A percentile compares a stretch with the other conserved stretches of the same genome.
Evolutionary conservation across 1,139 yeast genomes (phyloP).

Genomic region (Saccharomycopsis hybrid): DNA sequence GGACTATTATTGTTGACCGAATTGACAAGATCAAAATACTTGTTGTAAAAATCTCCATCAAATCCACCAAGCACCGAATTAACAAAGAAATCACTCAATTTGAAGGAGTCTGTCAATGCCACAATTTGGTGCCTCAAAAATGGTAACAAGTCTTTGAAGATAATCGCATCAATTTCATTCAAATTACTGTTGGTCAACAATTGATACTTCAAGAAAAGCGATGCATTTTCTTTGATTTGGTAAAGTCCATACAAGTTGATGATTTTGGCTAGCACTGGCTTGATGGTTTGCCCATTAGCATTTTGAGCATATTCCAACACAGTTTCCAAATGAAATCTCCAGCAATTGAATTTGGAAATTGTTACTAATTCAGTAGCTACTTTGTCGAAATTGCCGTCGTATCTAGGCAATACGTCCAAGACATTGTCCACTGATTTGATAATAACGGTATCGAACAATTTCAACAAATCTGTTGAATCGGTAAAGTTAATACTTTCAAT

Average conservation of each 20-base stretch:
- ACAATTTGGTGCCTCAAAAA: slow-evolving; percentile 65
- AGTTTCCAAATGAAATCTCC: slow-evolving; percentile 45
- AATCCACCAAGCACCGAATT: slow-evolving; percentile 81
- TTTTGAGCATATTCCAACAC: slow-evolving; percentile 28
- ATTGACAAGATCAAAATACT: slow-evolving; percentile 54
- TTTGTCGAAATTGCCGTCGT: slow-evolving; percentile 45
- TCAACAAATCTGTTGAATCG: slow-evolving; percentile 34
- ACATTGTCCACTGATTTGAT: slow-evolving; percentile 44
- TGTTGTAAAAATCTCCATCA: slow-evolving; percentile 82
- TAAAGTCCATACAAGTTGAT: slow-evolving; percentile 61
- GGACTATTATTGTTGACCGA: slow-evolving; percentile 44
- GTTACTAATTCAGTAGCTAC: slow-evolving; percentile 54
- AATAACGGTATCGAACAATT: slow-evolving; percentile 35
- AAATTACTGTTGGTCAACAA: slow-evolving; percentile 45
- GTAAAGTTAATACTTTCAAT: slow-evolving; percentile 27
- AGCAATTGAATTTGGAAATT: slow-evolving; percentile 58
- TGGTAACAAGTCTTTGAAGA: slow-evolving; percentile 33
- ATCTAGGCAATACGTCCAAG: slow-evolving; percentile 37
- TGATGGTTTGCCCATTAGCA: slow-evolving; percentile 25
- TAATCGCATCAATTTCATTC: slow-evolving; percentile 38
- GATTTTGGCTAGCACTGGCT: slow-evolving; percentile 39
- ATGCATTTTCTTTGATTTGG: slow-evolving; percentile 69
- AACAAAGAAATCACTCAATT: slow-evolving; percentile 75
- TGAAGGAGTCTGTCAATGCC: slow-evolving; percentile 82
- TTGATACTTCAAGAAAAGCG: slow-evolving; percentile 64